Conservation (phyloP, 495 filamentous ascomycete genomes). For the Staphylotrichum longicolle region DNA sequence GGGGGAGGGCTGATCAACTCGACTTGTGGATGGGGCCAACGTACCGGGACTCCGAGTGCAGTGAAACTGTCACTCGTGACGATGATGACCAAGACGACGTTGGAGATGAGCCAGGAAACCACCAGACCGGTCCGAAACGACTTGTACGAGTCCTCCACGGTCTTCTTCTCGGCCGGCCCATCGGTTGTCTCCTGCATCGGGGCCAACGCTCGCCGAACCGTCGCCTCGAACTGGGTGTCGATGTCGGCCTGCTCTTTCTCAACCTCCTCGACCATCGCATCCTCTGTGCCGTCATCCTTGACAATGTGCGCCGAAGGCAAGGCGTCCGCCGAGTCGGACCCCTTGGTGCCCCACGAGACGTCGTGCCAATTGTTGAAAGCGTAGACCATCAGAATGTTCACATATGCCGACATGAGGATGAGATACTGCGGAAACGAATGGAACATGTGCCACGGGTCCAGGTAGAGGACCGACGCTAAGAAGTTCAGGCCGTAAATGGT, state of each 20-base stretch:
- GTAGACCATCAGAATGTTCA: conserved; percentile 99
- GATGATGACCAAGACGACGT: conserved; percentile 75
- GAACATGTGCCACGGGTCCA: conserved; percentile 99
- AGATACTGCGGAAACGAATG: conserved; percentile 94
- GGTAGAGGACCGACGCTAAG: conserved; percentile 95
- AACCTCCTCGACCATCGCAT: conserved; percentile 88
- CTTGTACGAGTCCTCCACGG: conserved; percentile 96
- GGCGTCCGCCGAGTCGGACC: conserved; percentile 93
- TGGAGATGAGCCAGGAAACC: conserved; percentile 91
- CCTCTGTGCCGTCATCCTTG: conserved; percentile 74
- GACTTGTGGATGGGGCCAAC: conserved; percentile 32
- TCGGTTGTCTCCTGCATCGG: conserved; percentile 65
- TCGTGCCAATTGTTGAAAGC: conserved; percentile 99
- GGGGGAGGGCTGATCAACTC: not conserved
- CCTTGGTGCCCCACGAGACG: conserved; percentile 99
- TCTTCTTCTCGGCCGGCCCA: conserved; percentile 72
- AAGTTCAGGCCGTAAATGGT: conserved; percentile 98
- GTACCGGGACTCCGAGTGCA: conserved; percentile 80
- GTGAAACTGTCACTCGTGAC: conserved; percentile 85
- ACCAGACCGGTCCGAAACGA: conserved; percentile 95
- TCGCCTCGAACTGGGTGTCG: conserved; percentile 93
- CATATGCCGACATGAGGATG: conserved; percentile 90
- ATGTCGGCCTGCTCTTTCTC: conserved; percentile 98
- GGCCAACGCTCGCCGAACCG: conserved; percentile 89
- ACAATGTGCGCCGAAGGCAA: conserved; percentile 82